Evolutionary conservation across 345 rosid genomes (phyloP).

Genomic region (Gossypium bickii): DNA sequence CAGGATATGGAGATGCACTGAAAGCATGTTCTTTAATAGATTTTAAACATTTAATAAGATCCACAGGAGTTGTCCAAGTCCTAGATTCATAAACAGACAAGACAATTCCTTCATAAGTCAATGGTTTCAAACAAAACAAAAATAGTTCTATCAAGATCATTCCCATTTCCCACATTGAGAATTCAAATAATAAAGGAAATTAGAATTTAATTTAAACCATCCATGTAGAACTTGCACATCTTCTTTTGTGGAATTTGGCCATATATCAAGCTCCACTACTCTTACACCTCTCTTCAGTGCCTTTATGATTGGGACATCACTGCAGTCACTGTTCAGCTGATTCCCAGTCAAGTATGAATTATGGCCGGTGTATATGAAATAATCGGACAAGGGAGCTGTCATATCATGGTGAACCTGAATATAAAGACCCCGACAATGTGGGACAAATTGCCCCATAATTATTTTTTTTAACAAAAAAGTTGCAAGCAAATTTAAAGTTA

Average conservation of each 20-base stretch:
- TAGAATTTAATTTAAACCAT: constrained; percentile 30
- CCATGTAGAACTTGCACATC: constrained; percentile 86
- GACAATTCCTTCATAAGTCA: neutral
- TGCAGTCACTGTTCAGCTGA: constrained; percentile 91
- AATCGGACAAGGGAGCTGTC: constrained; percentile 83
- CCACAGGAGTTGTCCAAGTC: constrained; percentile 77
- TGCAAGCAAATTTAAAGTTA: neutral
- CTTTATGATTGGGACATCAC: constrained; percentile 79
- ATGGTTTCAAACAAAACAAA: neutral
- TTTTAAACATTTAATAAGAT: constrained; percentile 55
- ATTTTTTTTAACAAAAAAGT: neutral
- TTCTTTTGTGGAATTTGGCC: constrained; percentile 75
- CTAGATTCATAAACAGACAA: constrained; percentile 38
- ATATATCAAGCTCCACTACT: constrained; percentile 89
- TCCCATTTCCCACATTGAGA: too few species aligned
- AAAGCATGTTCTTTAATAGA: constrained; percentile 71
- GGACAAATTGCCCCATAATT: constrained; percentile 6
- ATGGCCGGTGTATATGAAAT: constrained; percentile 86
- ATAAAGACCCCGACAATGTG: neutral
- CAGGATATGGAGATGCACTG: constrained; percentile 57
- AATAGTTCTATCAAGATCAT: too few species aligned
- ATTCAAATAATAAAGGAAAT: neutral
- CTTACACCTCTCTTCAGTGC: constrained; percentile 75
- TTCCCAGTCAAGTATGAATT: constrained; percentile 92
- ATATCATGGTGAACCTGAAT: constrained; percentile 84